phyloP scores from a whole-genome alignment of 2,329 filamentous ascomycete species.

The Diaporthe australafricana region DNA sequence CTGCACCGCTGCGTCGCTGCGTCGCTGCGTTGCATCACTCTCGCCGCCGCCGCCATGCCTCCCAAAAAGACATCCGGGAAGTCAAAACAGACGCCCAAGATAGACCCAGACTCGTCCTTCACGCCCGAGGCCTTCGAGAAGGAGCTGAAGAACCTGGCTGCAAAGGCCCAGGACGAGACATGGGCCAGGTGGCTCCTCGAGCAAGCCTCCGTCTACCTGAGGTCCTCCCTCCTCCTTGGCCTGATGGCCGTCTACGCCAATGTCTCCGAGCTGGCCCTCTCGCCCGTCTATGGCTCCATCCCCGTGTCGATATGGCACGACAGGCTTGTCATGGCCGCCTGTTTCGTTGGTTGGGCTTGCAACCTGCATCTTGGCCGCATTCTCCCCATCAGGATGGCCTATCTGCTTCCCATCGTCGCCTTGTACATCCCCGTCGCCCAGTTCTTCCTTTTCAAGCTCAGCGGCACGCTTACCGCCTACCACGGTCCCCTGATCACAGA shows the following conservation, averaged over 20 bases:
- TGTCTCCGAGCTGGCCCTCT: slow-evolving; percentile 80
- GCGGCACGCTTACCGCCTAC: slow-evolving; percentile 72
- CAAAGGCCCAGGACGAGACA: slow-evolving; percentile 53
- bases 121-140: slow-evolving; percentile 65
- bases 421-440: slow-evolving; percentile 81
- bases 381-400: slow-evolving; percentile 60
- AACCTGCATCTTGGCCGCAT: slow-evolving; percentile 67
- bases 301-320: slow-evolving; percentile 80
- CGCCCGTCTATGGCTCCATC: slow-evolving; percentile 89
- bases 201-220: slow-evolving; percentile 56
- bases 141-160: slow-evolving; percentile 64
- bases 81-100: slow-evolving; percentile 37
- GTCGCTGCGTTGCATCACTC: background rate
- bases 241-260: slow-evolving; percentile 74
- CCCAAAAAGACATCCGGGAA: slow-evolving; percentile 41
- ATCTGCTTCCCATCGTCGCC: slow-evolving; percentile 78
- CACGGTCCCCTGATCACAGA: slow-evolving; percentile 84
- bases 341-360: slow-evolving; percentile 78
- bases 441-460: slow-evolving; percentile 76
- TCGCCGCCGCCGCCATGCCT: slow-evolving; percentile 44
- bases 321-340: slow-evolving; percentile 72
- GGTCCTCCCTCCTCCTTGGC: slow-evolving; percentile 58
- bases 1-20: background rate
- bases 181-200: slow-evolving; percentile 47
- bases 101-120: slow-evolving; percentile 51